Conservation (phyloP, 2,329 filamentous ascomycete genomes). For the Coleophoma crateriformis region DNA sequence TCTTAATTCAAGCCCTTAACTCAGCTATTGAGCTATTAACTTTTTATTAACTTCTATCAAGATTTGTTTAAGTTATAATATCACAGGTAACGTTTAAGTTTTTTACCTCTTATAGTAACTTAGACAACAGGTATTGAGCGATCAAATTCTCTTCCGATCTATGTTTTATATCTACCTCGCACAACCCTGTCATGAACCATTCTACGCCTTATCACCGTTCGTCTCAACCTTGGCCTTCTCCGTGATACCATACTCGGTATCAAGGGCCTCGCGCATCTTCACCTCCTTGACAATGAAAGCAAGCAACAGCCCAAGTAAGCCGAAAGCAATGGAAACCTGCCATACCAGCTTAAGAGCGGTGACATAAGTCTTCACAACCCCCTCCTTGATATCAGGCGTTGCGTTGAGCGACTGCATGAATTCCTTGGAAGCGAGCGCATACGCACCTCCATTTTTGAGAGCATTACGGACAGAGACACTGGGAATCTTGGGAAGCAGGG, state of each 20-base stretch:
- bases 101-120: too few species aligned
- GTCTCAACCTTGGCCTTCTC: background rate
- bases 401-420: slow-evolving; percentile 1
- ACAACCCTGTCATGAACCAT: too few species aligned
- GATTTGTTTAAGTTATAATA: too few species aligned
- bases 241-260: slow-evolving; percentile 30
- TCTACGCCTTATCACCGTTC: background rate
- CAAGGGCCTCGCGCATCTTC: slow-evolving; percentile 29
- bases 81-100: too few species aligned
- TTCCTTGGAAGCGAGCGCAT: background rate
- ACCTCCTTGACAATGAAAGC: slow-evolving; percentile 30
- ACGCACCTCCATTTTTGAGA: background rate
- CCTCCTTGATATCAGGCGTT: background rate
- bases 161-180: too few species aligned
- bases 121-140: too few species aligned
- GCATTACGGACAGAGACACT: background rate
- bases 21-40: too few species aligned
- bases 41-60: too few species aligned
- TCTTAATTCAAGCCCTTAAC: too few species aligned
- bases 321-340: slow-evolving; percentile 27
- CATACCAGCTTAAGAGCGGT: background rate
- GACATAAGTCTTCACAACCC: slow-evolving; percentile 1
- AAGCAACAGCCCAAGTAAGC: slow-evolving; percentile 26
- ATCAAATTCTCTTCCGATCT: too few species aligned
- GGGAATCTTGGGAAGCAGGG: background rate